Conservation (phyloP, 1,284 basidiomycete species). For the Ceratobasidium papillatum region DNA sequence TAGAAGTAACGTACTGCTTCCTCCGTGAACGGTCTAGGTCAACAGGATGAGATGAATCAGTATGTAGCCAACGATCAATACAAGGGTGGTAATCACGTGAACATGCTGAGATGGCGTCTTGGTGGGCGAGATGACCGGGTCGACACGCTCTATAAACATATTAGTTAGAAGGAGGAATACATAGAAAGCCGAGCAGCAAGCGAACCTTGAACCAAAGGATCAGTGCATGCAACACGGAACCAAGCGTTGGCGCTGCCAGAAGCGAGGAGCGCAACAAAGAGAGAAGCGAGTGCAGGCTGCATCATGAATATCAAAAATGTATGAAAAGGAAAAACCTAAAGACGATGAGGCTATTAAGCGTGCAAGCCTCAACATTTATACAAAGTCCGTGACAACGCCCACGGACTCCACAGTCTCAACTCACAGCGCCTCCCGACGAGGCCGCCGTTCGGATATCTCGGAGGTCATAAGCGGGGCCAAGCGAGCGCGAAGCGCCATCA, state of each 20-base stretch:
- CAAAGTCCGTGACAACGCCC: not conserved
- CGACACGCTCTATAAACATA: constrained; percentile 53
- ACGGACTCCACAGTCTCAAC: not conserved
- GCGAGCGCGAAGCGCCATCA: constrained; percentile 12
- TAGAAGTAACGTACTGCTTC: constrained; percentile 15
- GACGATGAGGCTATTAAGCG: not conserved
- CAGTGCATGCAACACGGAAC: constrained; percentile 57
- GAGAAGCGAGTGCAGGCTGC: constrained; percentile 11
- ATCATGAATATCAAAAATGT: not conserved
- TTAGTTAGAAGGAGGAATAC: not conserved
- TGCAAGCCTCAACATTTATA: not conserved
- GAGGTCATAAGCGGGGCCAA: not conserved
- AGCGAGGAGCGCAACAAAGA: constrained; percentile 44
- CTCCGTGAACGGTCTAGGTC: constrained; percentile 10
- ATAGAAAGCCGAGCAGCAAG: not conserved
- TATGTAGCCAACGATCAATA: not conserved
- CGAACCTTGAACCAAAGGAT: constrained; percentile 51
- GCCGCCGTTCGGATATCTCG: constrained; percentile 16
- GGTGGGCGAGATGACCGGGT: constrained; percentile 58
- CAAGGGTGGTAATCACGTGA: constrained; percentile 51
- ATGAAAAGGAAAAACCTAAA: not conserved
- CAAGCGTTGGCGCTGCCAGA: constrained; percentile 51
- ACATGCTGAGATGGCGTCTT: constrained; percentile 55
- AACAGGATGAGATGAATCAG: not conserved
- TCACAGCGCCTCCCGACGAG: not conserved